Conservation (phyloP, 208 protist genomes). For the Phytomonas francai region DNA sequence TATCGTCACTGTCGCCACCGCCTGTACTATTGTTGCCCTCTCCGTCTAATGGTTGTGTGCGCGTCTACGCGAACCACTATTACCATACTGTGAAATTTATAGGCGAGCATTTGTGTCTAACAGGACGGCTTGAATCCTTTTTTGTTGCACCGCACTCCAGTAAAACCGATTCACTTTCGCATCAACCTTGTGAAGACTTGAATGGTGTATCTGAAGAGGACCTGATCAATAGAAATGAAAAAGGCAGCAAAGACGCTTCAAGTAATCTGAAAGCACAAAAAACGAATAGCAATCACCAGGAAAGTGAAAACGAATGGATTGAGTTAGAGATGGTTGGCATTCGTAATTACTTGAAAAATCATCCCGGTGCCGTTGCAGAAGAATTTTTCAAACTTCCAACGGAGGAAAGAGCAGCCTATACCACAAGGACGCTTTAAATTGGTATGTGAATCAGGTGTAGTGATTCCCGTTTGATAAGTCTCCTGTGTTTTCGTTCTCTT, state of each 20-base stretch:
- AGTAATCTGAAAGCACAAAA: neutral
- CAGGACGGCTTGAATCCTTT: constrained; percentile 2
- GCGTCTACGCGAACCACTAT: constrained; percentile 27
- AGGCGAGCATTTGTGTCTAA: constrained; percentile 46
- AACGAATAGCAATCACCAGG: neutral
- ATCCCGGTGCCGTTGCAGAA: neutral
- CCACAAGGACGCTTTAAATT: neutral
- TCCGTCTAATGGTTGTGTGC: constrained; percentile 33
- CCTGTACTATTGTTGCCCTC: constrained; percentile 45
- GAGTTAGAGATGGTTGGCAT: neutral
- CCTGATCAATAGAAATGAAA: neutral
- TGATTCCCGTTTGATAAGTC: neutral
- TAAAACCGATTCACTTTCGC: neutral
- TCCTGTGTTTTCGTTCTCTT: neutral
- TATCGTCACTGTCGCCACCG: neutral
- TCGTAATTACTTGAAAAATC: neutral
- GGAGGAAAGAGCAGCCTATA: neutral
- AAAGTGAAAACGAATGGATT: neutral
- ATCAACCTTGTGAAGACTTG: neutral
- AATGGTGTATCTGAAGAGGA: neutral
- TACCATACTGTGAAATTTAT: constrained; percentile 62
- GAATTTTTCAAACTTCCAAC: constrained; percentile 2
- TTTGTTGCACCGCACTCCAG: neutral
- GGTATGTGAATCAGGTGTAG: neutral
- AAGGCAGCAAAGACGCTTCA: neutral